phyloP scores from a whole-genome alignment of 2,329 filamentous ascomycete genomes.

The Neopestalotiopsis sp. region DNA sequence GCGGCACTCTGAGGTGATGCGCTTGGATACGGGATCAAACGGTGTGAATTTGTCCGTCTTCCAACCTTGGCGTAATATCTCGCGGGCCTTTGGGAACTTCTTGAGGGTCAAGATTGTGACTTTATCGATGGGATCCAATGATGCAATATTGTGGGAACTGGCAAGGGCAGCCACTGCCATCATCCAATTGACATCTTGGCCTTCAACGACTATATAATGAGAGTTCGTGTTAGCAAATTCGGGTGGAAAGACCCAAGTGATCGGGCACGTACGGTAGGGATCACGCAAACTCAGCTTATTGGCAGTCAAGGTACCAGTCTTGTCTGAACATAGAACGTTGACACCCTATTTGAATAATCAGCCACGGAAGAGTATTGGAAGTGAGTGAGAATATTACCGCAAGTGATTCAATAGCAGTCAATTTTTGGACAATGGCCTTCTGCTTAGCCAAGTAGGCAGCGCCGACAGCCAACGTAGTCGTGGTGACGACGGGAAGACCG shows the following conservation, averaged over 20 bases:
- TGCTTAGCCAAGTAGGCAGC: slow-evolving; percentile 79
- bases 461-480: slow-evolving; percentile 78
- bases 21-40: slow-evolving; percentile 82
- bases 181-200: slow-evolving; percentile 83
- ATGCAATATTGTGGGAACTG: slow-evolving; percentile 80
- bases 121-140: slow-evolving; percentile 80
- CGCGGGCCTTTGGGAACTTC: slow-evolving; percentile 77
- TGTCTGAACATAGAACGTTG: slow-evolving; percentile 81
- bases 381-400: slow-evolving; percentile 40
- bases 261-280: slow-evolving; percentile 54
- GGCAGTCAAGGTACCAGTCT: slow-evolving; percentile 79
- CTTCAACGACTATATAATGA: slow-evolving; percentile 64
- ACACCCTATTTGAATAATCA: slow-evolving; percentile 56
- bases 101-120: slow-evolving; percentile 78
- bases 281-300: slow-evolving; percentile 80
- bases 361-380: neutral
- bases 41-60: slow-evolving; percentile 78
- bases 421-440: slow-evolving; percentile 81
- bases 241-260: no score
- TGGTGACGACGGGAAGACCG: slow-evolving; percentile 80
- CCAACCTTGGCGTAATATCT: slow-evolving; percentile 78
- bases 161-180: slow-evolving; percentile 80
- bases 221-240: neutral
- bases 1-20: slow-evolving; percentile 73
- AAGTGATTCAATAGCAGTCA: slow-evolving; percentile 78